Base-by-base conservation (phyloP, 108 stramenopile genomes). In the Cyclotella baltica region DNA sequence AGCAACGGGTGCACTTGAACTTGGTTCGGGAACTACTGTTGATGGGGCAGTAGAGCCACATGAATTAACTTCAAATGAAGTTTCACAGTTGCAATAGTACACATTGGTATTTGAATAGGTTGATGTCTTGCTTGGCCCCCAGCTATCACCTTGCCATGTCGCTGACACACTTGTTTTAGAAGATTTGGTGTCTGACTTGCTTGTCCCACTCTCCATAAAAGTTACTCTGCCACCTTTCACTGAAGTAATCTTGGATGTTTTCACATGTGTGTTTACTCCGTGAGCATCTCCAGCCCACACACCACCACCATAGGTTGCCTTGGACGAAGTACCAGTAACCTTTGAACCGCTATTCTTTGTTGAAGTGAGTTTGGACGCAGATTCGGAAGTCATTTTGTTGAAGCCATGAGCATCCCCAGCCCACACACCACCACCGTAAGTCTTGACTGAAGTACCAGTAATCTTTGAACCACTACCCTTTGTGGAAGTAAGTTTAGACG, bases 31-130 rank as follows among this genome's bases (percentile, higher is more conserved):
- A 27, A 23, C 20, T 56, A 23, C 23, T 27, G 20, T 22, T 1
- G 55, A 11, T 0, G 55, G 55, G 25, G 55, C 20, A 56, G 55
- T 25, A 1, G 55, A 33, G 0, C 30, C 59, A 34, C 59, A 61
- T 0, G n/a, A 13, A 61, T 30, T 2, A n/a, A 61, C 34, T 33
- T 61, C 31, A 61, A 61, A 61, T 13, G 30, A 13, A 34, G 59
- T 61, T 61, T 61, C 31, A 33, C 59, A 61, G 59, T 31, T 61
- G 59, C 59, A 61, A 61, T 1, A 61, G 5, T 30, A 33, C 34
- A 34, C 30, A n/a, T 31, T 61, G 3, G 4, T 27, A 0, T 25
- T 27, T 3, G 20, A 10, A 27, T 11, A 1, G 22, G n/a, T 25
- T 27, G 59, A 8, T 1, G 18, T n/a, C 59, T 61, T 61, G 30